These are phyloP conservation scores for Croton setiger DNA, from an alignment of 441 rosid species.

Conservation along the genomic window DNA sequence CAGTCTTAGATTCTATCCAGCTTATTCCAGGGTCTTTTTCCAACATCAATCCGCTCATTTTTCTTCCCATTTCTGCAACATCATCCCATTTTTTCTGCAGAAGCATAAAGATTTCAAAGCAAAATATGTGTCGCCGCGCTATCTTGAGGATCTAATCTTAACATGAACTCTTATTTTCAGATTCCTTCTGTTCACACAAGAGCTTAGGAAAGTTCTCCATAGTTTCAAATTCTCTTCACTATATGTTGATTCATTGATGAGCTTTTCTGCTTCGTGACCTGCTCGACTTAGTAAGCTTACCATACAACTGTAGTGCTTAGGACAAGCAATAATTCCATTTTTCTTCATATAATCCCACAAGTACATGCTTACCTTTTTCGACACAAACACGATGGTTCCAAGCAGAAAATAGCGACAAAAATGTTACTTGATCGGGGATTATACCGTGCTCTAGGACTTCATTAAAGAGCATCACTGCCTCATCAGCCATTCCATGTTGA, in stretches of 20 bases:
- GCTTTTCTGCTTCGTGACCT: conserved; percentile 60
- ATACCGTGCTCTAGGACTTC: conserved; percentile 39
- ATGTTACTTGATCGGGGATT: conserved; percentile 67
- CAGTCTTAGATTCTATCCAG: conserved; percentile 67
- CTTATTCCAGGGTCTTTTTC: conserved; percentile 80
- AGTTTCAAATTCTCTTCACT: conserved; percentile 44
- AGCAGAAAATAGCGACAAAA: conserved; percentile 68
- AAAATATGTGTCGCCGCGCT: conserved; percentile 53
- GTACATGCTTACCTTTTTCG: conserved; percentile 52
- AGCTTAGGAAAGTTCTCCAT: conserved; percentile 83
- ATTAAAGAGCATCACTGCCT: conserved; percentile 47
- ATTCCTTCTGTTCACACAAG: conserved; percentile 52
- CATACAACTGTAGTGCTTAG: conserved; percentile 86
- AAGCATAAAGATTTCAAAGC: conserved; percentile 74
- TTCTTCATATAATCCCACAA: conserved; percentile 66
- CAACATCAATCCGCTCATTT: conserved; percentile 46
- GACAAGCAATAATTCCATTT: conserved; percentile 46
- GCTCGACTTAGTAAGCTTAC: conserved; percentile 71
- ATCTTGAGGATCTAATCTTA: conserved; percentile 57
- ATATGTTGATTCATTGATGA: conserved; percentile 43
- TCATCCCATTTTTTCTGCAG: conserved; percentile 59
- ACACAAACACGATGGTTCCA: conserved; percentile 72
- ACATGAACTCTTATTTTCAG: conserved; percentile 45
- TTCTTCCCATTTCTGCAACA: conserved; percentile 61
- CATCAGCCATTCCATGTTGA: conserved; percentile 69